Evolutionary conservation across 768 basidiomycete species (phyloP).

Genomic region (Gymnopilus junonius): DNA sequence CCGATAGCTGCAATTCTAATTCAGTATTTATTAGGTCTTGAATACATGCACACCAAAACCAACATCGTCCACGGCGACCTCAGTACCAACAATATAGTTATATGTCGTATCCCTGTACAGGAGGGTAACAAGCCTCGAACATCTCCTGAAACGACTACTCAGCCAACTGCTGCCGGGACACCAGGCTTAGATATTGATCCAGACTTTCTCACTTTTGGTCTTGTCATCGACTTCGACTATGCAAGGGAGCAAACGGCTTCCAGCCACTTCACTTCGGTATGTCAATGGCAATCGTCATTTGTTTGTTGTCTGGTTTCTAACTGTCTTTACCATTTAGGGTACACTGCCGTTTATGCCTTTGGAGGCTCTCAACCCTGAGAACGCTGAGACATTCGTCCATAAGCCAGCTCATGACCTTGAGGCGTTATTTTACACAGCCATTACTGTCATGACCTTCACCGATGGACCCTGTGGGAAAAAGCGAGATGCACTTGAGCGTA

Average conservation of each 20-base stretch:
- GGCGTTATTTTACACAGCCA: not conserved
- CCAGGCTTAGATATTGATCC: not conserved
- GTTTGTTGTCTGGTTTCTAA: not conserved
- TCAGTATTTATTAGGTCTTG: not conserved
- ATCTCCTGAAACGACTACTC: not conserved
- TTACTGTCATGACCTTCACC: not conserved
- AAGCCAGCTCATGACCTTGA: slow-evolving; percentile 11
- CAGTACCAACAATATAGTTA: slow-evolving; percentile 9
- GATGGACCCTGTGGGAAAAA: slow-evolving; percentile 9
- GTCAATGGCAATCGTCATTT: not conserved
- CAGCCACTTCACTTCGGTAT: slow-evolving; percentile 5
- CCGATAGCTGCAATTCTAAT: not conserved
- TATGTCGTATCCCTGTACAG: not conserved
- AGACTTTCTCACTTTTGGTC: slow-evolving; percentile 6
- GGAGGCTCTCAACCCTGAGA: not conserved
- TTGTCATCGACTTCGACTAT: slow-evolving; percentile 14
- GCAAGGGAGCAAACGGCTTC: not conserved
- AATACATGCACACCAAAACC: not conserved
- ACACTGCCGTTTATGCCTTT: slow-evolving; percentile 16
- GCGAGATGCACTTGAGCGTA: not conserved
- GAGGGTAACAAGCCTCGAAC: not conserved
- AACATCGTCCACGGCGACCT: slow-evolving; percentile 5
- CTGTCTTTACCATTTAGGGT: slow-evolving; percentile 5
- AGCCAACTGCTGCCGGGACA: not conserved
- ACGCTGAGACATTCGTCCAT: slow-evolving; percentile 1